Evolutionary conservation across 192 early-diverging fungal species (phyloP).

Genomic region (Umbelopsis isabellina): DNA sequence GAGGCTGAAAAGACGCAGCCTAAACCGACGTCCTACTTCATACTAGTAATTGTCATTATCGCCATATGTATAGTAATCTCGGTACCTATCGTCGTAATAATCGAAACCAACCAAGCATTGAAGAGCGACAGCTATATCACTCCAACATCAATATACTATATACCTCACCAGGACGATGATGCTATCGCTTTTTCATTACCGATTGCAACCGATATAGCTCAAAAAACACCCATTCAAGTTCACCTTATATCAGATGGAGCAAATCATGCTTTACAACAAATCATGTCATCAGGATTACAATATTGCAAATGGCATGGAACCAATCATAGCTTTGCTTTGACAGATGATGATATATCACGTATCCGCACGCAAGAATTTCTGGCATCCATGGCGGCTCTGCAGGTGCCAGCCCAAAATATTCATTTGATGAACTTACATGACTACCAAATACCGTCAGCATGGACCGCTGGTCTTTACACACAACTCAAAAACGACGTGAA

Average conservation of each 20-base stretch:
- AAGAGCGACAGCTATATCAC: neutral
- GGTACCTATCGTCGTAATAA: no score
- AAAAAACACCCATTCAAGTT: neutral
- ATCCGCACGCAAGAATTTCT: conserved; percentile 17
- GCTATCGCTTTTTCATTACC: conserved; percentile 7
- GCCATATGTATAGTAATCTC: no score
- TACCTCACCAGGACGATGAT: conserved; percentile 18
- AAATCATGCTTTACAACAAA: conserved; percentile 4
- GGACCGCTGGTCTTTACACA: neutral
- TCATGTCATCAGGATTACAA: conserved; percentile 11
- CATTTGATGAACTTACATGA: conserved; percentile 18
- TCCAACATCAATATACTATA: neutral
- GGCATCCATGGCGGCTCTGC: conserved; percentile 5
- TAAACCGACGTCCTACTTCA: no score
- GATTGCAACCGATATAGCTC: neutral
- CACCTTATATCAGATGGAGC: conserved; percentile 6
- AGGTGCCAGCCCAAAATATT: neutral
- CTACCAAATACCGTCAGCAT: conserved; percentile 13
- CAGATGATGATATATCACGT: conserved; percentile 17
- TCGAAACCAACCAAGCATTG: no score
- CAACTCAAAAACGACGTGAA: conserved; percentile 11
- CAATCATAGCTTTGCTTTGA: neutral
- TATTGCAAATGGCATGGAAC: conserved; percentile 15
- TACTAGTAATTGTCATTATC: no score
- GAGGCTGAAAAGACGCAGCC: no score